Evolutionary conservation across 2,329 filamentous ascomycete species (phyloP).

Genomic region (Dothiorella sarmentorum): DNA sequence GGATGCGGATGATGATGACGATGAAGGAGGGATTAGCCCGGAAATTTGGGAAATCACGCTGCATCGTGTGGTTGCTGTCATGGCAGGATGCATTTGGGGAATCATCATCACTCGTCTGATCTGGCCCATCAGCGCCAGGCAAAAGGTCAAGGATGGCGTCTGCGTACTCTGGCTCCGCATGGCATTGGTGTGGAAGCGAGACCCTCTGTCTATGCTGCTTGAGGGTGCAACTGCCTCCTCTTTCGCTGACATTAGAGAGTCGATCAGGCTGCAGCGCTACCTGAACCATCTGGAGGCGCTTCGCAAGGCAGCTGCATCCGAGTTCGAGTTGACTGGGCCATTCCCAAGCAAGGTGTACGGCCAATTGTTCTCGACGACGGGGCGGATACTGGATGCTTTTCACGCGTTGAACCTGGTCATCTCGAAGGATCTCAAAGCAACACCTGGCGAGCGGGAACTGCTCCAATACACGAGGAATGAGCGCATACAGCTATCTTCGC

Average conservation of each 20-base stretch:
- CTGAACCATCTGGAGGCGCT: slow-evolving; percentile 69
- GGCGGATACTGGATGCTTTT: slow-evolving; percentile 85
- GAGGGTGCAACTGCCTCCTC: slow-evolving; percentile 40
- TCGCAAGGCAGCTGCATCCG: slow-evolving; percentile 68
- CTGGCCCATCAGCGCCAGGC: slow-evolving; percentile 88
- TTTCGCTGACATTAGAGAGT: slow-evolving; percentile 87
- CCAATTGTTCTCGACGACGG: slow-evolving; percentile 74
- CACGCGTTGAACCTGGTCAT: slow-evolving; percentile 95
- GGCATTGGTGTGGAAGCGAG: slow-evolving; percentile 93
- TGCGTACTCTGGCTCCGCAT: slow-evolving; percentile 91
- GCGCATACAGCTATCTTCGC: slow-evolving; percentile 73
- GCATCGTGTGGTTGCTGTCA: slow-evolving; percentile 83
- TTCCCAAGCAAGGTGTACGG: slow-evolving; percentile 74
- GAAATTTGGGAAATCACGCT: slow-evolving; percentile 83
- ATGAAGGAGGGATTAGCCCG: slow-evolving; percentile 80
- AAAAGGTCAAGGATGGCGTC: slow-evolving; percentile 84
- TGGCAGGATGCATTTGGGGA: slow-evolving; percentile 86
- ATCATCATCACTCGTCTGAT: slow-evolving; percentile 84
- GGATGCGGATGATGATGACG: slow-evolving; percentile 76
- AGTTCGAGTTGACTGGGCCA: slow-evolving; percentile 84
- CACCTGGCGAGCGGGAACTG: slow-evolving; percentile 75
- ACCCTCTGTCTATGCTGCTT: slow-evolving; percentile 71
- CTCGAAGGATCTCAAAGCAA: slow-evolving; percentile 70
- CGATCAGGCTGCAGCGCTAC: slow-evolving; percentile 81
- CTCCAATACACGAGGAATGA: slow-evolving; percentile 76